Base-by-base conservation (phyloP, 2,329 filamentous ascomycete genomes). In the Zopfia rhizophila region DNA sequence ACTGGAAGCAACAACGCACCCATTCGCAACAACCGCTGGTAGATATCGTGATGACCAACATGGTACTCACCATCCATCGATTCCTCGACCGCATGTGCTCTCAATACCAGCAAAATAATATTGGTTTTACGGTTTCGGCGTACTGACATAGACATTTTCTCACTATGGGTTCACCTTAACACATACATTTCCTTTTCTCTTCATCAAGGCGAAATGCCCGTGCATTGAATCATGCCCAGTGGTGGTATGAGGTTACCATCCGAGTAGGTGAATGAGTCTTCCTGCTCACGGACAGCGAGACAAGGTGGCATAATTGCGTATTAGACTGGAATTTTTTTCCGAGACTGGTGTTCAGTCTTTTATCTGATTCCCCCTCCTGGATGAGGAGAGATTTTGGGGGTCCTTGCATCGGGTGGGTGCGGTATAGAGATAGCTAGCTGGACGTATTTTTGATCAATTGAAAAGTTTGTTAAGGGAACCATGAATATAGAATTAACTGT, bases 1-100 rank as follows among this genome's bases (percentile, higher is more conserved):
- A 66, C 65, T 48, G 72, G 72, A 37, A 62, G 66, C 51, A 74
- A 74, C 61, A 57, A 53, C 45, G 70, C 69, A 25, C 71, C 72
- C 36, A 48, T 74, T 39, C 67, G 70, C 51, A 72, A 72, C 63
- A 72, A 55, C 64, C 69, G 72, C 50, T 74, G 72, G 72, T 74
- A 63, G 61, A 65, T 35, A 27, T 36, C 13, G 31, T 21, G 24
- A 27, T 32, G 28, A 45, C 42, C 39, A 38, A 13, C 42, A n/a
- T n/a, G n/a, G 41, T 24, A 36, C 45, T 36, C n/a, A 11, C 25
- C 19, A 13, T 35, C 13, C 36, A n/a, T 45, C 41, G 31, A 38
- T 43, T 33, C 19, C 11, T 14, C 5, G 28, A 13, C 28, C 19
- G 30, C 50, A 51, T 38, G 40, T 39, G 8, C 29, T 28, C 42